These are phyloP conservation scores for Amanita subjunquillea DNA, from an alignment of 768 basidiomycete genomes.

Conservation along the genomic window DNA sequence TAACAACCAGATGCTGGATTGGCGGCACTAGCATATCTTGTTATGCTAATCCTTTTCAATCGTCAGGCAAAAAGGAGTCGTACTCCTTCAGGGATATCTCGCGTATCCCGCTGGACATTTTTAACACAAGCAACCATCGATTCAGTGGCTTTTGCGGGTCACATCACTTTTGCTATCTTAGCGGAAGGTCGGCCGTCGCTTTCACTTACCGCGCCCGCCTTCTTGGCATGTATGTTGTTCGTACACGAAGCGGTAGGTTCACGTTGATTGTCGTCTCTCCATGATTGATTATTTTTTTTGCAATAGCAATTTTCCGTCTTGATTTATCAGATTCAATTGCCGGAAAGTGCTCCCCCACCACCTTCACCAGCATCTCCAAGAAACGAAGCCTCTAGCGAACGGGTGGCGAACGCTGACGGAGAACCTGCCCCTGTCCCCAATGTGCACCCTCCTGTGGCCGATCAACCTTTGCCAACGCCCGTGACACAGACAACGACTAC, in stretches of 20 bases:
- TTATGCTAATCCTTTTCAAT: constrained; percentile 55
- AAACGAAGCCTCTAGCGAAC: constrained; percentile 9
- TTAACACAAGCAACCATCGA: constrained; percentile 72
- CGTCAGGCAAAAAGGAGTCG: constrained; percentile 69
- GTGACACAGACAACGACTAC: constrained; percentile 16
- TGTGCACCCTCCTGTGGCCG: constrained; percentile 11
- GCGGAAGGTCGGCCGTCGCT: constrained; percentile 76
- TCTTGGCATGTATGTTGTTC: constrained; percentile 71
- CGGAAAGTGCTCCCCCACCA: constrained; percentile 37
- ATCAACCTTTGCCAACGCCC: constrained; percentile 11
- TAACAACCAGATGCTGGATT: constrained; percentile 55
- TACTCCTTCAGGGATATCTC: constrained; percentile 68
- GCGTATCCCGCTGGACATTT: constrained; percentile 79
- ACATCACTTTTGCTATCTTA: constrained; percentile 81
- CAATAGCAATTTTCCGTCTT: constrained; percentile 74
- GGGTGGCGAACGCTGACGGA: constrained; percentile 7
- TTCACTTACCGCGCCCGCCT: constrained; percentile 76
- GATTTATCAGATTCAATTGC: constrained; percentile 75
- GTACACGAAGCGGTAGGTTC: constrained; percentile 70
- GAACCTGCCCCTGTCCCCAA: constrained; percentile 2
- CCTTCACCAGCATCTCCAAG: constrained; percentile 12
- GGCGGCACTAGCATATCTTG: constrained; percentile 55
- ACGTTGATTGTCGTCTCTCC: background rate
- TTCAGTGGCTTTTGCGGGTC: constrained; percentile 77
- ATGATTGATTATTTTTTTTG: background rate